Evolutionary conservation across 1,284 basidiomycete genomes (phyloP).

Genomic region (Ustilago bromivora): DNA sequence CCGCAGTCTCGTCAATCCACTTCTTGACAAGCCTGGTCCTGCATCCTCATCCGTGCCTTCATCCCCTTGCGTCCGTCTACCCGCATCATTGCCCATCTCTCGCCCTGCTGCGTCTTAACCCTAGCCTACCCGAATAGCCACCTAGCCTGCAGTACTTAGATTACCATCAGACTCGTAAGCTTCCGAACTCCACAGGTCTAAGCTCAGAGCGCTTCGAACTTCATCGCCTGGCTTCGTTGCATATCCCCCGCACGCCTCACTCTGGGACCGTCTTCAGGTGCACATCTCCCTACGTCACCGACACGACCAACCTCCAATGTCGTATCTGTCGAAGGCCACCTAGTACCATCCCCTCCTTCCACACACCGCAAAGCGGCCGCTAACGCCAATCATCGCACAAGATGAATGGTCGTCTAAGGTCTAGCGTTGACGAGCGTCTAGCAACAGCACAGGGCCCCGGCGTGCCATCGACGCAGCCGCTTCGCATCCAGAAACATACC

Average conservation of each 20-base stretch:
- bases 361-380: neutral
- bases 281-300: neutral
- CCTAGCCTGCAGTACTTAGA: neutral
- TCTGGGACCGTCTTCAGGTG: neutral
- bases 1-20: neutral
- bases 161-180: neutral
- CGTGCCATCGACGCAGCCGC: slow-evolving; percentile 4
- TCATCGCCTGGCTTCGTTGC: neutral
- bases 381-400: slow-evolving; percentile 4
- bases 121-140: neutral
- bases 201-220: neutral
- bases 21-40: slow-evolving; percentile 10
- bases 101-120: neutral
- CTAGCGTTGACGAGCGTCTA: slow-evolving; percentile 10
- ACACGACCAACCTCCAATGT: neutral
- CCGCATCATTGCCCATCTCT: neutral
- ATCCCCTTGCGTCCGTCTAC: slow-evolving; percentile 9
- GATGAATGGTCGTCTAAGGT: slow-evolving; percentile 23
- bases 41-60: slow-evolving; percentile 15
- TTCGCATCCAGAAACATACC: slow-evolving; percentile 2
- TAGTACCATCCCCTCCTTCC: neutral
- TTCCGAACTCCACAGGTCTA: neutral
- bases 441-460: neutral
- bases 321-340: neutral
- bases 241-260: neutral